phyloP scores from a whole-genome alignment of 305 asterid species.

The Solanum aculeatissimum region DNA sequence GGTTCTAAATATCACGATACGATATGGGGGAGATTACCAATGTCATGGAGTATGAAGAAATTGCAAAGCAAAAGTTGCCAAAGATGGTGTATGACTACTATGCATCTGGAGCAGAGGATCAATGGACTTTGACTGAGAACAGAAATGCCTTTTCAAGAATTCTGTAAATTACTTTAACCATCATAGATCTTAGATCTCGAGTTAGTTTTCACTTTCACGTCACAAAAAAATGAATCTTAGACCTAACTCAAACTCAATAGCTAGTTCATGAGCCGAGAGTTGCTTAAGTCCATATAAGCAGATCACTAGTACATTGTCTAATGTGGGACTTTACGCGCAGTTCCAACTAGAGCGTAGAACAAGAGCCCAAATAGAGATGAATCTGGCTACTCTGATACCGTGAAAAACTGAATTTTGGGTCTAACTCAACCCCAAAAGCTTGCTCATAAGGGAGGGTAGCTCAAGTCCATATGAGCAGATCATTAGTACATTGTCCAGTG shows the following conservation, averaged over 20 bases:
- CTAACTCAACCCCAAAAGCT: not conserved
- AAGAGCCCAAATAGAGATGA: not conserved
- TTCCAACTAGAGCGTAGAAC: not conserved
- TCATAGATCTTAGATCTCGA: not conserved
- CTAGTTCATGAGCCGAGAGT: not conserved
- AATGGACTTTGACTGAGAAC: conserved; percentile 74
- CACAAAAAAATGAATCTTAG: not conserved
- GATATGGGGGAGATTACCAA: conserved; percentile 31
- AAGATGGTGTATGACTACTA: conserved; percentile 68
- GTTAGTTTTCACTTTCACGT: not conserved
- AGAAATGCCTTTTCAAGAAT: conserved; percentile 65
- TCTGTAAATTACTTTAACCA: conserved; percentile 28
- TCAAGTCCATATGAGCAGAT: not conserved
- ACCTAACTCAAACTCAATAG: not conserved
- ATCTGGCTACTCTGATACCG: not conserved
- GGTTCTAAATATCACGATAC: not conserved
- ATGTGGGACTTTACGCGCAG: not conserved
- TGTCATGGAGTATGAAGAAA: conserved; percentile 53
- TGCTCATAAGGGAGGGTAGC: not conserved
- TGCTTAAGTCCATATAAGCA: not conserved
- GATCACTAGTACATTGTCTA: not conserved
- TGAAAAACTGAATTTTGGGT: too few species aligned
- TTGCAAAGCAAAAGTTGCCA: conserved; percentile 67
- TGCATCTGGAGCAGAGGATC: conserved; percentile 79
- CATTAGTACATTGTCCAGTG: not conserved